Conservation (phyloP, 1,284 basidiomycete genomes). For the Phylloporus sp. region DNA sequence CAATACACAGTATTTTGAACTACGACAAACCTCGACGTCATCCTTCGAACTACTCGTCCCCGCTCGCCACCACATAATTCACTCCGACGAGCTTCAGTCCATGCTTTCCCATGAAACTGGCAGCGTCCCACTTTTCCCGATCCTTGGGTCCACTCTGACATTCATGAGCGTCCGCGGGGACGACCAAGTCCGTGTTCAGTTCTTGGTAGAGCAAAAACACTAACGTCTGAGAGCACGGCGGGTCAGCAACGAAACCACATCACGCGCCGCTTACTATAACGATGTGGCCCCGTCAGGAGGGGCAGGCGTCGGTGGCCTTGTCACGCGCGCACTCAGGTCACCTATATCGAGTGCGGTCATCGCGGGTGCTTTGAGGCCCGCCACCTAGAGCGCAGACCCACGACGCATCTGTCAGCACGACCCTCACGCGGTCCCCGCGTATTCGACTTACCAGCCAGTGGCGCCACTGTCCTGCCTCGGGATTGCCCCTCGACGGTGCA, state of each 20-base stretch:
- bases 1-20: too few relatives aligned
- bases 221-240: too few relatives aligned
- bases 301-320: conserved; percentile 52
- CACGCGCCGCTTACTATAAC: conserved; percentile 51
- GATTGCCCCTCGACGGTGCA: conserved; percentile 63
- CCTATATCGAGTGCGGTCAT: conserved; percentile 37
- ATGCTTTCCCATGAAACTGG: conserved; percentile 55
- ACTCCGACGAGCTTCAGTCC: conserved; percentile 61
- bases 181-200: conserved; percentile 45
- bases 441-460: conserved; percentile 63
- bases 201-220: conserved; percentile 68
- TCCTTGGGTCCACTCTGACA: conserved; percentile 48
- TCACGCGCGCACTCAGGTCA: conserved; percentile 46
- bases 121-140: conserved; percentile 57
- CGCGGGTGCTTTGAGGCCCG: conserved; percentile 55
- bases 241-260: background rate
- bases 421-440: background rate
- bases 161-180: conserved; percentile 53
- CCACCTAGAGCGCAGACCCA: conserved; percentile 43
- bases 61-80: conserved; percentile 51
- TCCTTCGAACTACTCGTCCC: conserved; percentile 18
- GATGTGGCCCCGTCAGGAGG: conserved; percentile 61
- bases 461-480: conserved; percentile 59
- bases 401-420: conserved; percentile 1
- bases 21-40: too few relatives aligned